Evolutionary conservation across 345 rosid species (phyloP).

Genomic region (Linum lewisii): DNA sequence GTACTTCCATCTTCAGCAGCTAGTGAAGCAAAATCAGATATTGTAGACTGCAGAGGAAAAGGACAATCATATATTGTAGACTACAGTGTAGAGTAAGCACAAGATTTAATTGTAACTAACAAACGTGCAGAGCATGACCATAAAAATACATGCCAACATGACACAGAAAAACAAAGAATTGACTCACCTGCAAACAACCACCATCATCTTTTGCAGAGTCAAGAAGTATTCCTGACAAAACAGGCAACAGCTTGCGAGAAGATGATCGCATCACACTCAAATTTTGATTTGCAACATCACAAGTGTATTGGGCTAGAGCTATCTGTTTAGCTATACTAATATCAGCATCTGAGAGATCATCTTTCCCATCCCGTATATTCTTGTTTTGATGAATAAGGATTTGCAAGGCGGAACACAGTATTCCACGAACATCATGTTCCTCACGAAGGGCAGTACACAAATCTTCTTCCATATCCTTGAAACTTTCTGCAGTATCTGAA

Average conservation of each 20-base stretch:
- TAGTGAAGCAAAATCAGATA: slow-evolving; percentile 67
- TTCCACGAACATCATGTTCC: slow-evolving; percentile 52
- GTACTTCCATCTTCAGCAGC: slow-evolving; percentile 35
- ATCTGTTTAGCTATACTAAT: slow-evolving; percentile 35
- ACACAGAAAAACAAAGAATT: neutral
- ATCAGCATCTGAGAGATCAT: slow-evolving; percentile 26
- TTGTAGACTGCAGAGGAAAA: slow-evolving; percentile 51
- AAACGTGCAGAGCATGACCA: neutral
- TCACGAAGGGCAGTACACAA: slow-evolving; percentile 50
- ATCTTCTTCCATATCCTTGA: slow-evolving; percentile 43
- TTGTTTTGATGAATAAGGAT: slow-evolving; percentile 67
- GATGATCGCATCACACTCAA: slow-evolving; percentile 43
- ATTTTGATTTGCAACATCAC: slow-evolving; percentile 47
- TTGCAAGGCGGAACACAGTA: slow-evolving; percentile 67
- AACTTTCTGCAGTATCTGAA: slow-evolving; percentile 62
- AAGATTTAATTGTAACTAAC: neutral
- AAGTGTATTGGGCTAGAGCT: slow-evolving; percentile 43
- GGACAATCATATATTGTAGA: neutral
- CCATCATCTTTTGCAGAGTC: slow-evolving; percentile 77
- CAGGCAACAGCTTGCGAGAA: slow-evolving; percentile 53
- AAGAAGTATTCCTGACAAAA: slow-evolving; percentile 50
- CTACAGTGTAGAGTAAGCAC: neutral
- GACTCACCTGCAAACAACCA: slow-evolving; percentile 75
- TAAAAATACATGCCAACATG: neutral
- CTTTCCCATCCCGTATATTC: slow-evolving; percentile 33